Percentiles rank a stretch among this genome's conserved stretches.
Conservation (phyloP, 371 early-diverging fungal genomes). For the Mortierella sp. region DNA sequence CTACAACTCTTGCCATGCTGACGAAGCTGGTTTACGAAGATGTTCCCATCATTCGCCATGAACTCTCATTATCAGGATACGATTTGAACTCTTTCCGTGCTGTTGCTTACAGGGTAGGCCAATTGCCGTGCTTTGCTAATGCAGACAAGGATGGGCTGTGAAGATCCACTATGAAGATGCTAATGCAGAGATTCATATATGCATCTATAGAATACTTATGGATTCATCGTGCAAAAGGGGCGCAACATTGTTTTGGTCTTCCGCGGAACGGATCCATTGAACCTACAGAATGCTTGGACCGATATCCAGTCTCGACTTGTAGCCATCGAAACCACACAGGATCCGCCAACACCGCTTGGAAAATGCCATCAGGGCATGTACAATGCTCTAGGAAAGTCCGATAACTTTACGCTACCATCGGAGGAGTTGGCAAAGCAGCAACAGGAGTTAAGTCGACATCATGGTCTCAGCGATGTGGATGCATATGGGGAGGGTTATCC, state of each 20-base stretch:
- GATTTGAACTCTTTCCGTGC: constrained; percentile 68
- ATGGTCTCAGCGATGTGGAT: constrained; percentile 18
- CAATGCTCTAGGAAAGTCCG: constrained; percentile 67
- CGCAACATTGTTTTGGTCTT: constrained; percentile 69
- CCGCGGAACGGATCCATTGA: constrained; percentile 71
- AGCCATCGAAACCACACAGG: constrained; percentile 49
- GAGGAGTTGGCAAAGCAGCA: constrained; percentile 38
- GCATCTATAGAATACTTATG: constrained; percentile 65
- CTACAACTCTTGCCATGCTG: constrained; percentile 65
- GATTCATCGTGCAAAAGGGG: constrained; percentile 68
- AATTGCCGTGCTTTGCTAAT: not conserved
- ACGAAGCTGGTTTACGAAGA: constrained; percentile 69
- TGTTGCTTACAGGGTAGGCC: constrained; percentile 64
- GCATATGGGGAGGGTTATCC: constrained; percentile 15
- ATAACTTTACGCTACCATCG: constrained; percentile 34
- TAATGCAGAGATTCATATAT: not conserved
- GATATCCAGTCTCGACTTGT: constrained; percentile 61
- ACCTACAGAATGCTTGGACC: constrained; percentile 70
- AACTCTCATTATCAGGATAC: constrained; percentile 63
- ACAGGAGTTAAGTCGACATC: constrained; percentile 31
- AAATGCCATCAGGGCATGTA: constrained; percentile 70
- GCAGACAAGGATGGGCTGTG: not conserved
- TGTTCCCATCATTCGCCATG: constrained; percentile 65
- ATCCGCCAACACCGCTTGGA: constrained; percentile 65
- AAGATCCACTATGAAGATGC: no score